Evolutionary conservation across 495 filamentous ascomycete genomes (phyloP).

Genomic region (Bryoglossum gracile): DNA sequence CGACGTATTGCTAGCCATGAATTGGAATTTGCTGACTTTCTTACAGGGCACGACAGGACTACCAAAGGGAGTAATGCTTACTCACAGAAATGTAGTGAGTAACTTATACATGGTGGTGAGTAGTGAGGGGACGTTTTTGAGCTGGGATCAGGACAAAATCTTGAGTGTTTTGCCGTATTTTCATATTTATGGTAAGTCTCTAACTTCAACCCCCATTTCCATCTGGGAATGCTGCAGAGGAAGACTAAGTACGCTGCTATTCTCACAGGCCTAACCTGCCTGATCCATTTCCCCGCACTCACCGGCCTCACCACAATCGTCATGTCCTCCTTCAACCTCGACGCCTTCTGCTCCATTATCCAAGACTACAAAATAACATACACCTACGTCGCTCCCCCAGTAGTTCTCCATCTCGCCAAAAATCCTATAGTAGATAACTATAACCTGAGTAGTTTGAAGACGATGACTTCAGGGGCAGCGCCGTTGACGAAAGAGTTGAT

Average conservation of each 20-base stretch:
- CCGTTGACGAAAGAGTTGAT: constrained; percentile 79
- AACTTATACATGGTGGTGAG: constrained; percentile 53
- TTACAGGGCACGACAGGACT: constrained; percentile 82
- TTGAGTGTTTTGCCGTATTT: constrained; percentile 70
- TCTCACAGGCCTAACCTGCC: constrained; percentile 33
- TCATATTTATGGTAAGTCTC: constrained; percentile 48
- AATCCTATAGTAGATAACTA: constrained; percentile 55
- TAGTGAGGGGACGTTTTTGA: constrained; percentile 26
- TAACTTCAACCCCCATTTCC: constrained; percentile 38
- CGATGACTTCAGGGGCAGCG: constrained; percentile 77
- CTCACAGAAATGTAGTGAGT: constrained; percentile 39
- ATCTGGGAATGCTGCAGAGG: neutral
- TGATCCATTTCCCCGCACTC: constrained; percentile 56
- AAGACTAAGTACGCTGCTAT: too few relatives aligned
- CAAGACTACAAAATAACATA: constrained; percentile 62
- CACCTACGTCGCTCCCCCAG: constrained; percentile 57
- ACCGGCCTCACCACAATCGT: constrained; percentile 64
- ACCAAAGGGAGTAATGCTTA: constrained; percentile 75
- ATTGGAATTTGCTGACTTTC: too few relatives aligned
- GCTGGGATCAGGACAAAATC: constrained; percentile 15
- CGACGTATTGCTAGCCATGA: too few relatives aligned
- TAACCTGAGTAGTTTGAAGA: constrained; percentile 59
- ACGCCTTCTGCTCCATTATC: constrained; percentile 59
- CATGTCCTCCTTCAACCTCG: constrained; percentile 67
- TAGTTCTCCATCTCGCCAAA: constrained; percentile 68